phyloP scores from a whole-genome alignment of 169 alveolate genomes.

The Amoebophrya sp. region DNA sequence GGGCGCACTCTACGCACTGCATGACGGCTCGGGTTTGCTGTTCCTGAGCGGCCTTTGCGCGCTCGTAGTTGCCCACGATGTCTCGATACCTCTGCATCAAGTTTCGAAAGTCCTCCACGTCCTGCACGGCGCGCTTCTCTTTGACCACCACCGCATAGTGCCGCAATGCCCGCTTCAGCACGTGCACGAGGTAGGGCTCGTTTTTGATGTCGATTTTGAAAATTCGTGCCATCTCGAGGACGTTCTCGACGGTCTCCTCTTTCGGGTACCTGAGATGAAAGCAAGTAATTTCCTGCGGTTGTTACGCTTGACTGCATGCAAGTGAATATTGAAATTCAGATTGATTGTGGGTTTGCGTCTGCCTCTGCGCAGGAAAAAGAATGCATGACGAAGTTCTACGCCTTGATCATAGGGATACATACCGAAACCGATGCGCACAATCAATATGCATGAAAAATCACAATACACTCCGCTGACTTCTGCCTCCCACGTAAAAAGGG shows the following conservation, averaged over 20 bases:
- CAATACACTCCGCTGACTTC: constrained; percentile 17
- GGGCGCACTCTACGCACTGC: constrained; percentile 14
- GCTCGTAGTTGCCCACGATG: constrained; percentile 33
- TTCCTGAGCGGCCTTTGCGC: constrained; percentile 1
- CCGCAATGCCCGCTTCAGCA: constrained; percentile 49
- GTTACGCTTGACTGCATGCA: no score
- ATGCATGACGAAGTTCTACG: constrained; percentile 29
- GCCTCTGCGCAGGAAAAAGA: background rate
- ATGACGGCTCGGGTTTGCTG: background rate
- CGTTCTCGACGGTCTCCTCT: constrained; percentile 31
- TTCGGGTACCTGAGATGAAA: no score
- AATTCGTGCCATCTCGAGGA: constrained; percentile 48
- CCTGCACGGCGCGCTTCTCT: constrained; percentile 30
- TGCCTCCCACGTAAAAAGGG: constrained; percentile 43
- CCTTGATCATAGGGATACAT: constrained; percentile 35
- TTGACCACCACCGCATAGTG: constrained; percentile 39
- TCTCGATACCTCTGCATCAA: constrained; percentile 47
- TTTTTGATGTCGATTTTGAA: constrained; percentile 49
- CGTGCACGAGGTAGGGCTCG: constrained; percentile 50
- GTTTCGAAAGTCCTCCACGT: constrained; percentile 51
- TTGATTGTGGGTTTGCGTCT: no score
- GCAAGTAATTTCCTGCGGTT: no score
- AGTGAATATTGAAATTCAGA: no score
- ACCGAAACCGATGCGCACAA: no score
- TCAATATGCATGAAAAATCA: no score